Evolutionary conservation across 1,139 yeast species (phyloP), one percentile per base, ranked within the genome.

Genomic region (Saccharomyces hybrid): DNA sequence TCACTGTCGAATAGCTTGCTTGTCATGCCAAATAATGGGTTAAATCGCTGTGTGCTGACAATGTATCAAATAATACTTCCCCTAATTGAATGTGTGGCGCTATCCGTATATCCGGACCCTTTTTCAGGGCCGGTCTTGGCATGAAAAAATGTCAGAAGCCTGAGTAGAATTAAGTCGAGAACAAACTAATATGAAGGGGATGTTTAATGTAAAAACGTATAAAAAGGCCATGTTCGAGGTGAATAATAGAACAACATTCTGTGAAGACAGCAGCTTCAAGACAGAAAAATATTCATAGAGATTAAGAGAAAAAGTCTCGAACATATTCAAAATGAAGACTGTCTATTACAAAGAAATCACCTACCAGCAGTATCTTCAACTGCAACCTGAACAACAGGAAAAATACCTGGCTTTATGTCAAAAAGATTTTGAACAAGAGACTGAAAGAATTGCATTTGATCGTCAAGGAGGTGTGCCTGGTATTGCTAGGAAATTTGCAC

Each of bases 381-480:
- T 38, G 44, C 44, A 38, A 16, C 44, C 44, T 14, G 44, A 38
- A 14, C 44, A 38, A 9, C 56, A 57, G 38, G 58, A 57, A 14
- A 52, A 55, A 27, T 57, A 57, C 27, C 41, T 57, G 42, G 52
- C 51, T 11, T 55, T 56, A 54, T 51, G 54, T 20, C 58, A 55
- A 28, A 46, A 26, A 28, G 55, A 50, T 8, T 56, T 55, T 44
- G 56, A 57, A 28, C 9, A 31, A 42, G 57, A 57, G 31, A 48
- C 55, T 48, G 57, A 53, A 16, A 48, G 47, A 48, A 29, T 53
- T 9, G 50, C 52, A 26, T 56, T 55, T 38, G 58, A 57, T 32
- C 51, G 58, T 16, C 54, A 53, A 46, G 58, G 59, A 11, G 59
- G 57, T 32, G 47, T 57, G 4, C 47, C 48, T 38, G 59, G 57